Evolutionary conservation across 257 asterid genomes (phyloP).

Genomic region (Solanum ossicruentum): DNA sequence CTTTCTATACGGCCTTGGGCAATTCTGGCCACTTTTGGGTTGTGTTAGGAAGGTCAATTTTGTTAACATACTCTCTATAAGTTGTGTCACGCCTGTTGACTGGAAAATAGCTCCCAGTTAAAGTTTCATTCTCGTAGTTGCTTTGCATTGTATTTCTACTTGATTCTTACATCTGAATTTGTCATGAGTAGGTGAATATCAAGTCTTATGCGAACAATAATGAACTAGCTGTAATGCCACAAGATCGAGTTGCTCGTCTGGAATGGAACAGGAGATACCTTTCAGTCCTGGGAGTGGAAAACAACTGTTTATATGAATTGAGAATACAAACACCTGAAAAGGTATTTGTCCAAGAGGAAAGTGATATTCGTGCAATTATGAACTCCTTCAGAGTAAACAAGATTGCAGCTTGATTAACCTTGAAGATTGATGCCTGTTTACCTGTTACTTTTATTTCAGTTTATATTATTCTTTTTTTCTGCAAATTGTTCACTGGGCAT

Average conservation of each 20-base stretch:
- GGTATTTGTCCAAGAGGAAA: slow-evolving; percentile 58
- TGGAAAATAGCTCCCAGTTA: neutral
- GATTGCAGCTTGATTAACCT: slow-evolving; percentile 23
- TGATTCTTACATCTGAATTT: neutral
- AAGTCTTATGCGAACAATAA: slow-evolving; percentile 95
- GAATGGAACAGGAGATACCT: slow-evolving; percentile 90
- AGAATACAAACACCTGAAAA: slow-evolving; percentile 82
- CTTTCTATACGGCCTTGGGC: neutral
- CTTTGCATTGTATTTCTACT: neutral
- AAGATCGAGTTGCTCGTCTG: slow-evolving; percentile 58
- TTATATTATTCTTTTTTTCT: neutral
- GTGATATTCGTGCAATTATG: slow-evolving; percentile 65
- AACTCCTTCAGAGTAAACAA: slow-evolving; percentile 71
- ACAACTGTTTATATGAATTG: slow-evolving; percentile 56
- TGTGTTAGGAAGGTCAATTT: neutral
- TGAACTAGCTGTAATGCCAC: slow-evolving; percentile 89
- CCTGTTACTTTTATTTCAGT: neutral
- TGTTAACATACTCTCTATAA: neutral
- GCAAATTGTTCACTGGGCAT: too few relatives aligned
- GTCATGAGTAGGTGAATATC: slow-evolving; percentile 49
- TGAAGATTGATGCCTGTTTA: neutral
- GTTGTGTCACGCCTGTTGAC: neutral
- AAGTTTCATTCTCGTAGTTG: neutral
- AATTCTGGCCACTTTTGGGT: neutral
- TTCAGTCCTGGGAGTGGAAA: slow-evolving; percentile 94